phyloP scores from a whole-genome alignment of 2,329 filamentous ascomycete species.

The Phyllosticta citrichinensis region DNA sequence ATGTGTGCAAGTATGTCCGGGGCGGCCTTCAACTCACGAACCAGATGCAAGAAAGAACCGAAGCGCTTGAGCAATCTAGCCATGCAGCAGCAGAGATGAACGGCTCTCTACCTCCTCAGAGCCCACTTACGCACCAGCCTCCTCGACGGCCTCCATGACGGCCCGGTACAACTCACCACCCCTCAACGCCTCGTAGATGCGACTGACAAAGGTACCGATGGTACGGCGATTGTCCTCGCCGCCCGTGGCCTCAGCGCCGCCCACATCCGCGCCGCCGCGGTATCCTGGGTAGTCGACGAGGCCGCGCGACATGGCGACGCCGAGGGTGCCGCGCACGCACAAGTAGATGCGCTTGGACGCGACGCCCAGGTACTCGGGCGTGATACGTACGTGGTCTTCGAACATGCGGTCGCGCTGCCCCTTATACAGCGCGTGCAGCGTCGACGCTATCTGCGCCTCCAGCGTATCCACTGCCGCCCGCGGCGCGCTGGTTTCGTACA shows the following conservation, averaged over 20 bases:
- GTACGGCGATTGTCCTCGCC: constrained; percentile 8
- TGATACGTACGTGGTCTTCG: constrained; percentile 4
- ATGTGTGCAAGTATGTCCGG: too few relatives aligned
- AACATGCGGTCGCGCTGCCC: constrained; percentile 7
- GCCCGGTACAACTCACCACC: constrained; percentile 9
- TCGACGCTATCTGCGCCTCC: neutral
- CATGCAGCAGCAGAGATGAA: too few relatives aligned
- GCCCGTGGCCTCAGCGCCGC: neutral
- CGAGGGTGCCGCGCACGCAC: constrained; percentile 26
- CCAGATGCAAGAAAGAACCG: too few relatives aligned
- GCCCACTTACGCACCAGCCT: neutral
- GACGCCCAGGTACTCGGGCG: constrained; percentile 19
- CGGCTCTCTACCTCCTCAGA: neutral
- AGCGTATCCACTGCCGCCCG: neutral
- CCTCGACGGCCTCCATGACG: constrained; percentile 8
- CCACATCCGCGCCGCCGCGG: neutral
- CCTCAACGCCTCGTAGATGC: constrained; percentile 18
- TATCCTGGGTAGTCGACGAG: constrained; percentile 14
- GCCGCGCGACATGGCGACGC: constrained; percentile 20
- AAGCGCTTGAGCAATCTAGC: too few relatives aligned
- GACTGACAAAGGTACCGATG: constrained; percentile 13
- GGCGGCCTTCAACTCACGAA: too few relatives aligned
- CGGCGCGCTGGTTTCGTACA: neutral
- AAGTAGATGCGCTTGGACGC: constrained; percentile 25
- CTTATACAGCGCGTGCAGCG: neutral